These are phyloP conservation scores for Paraphoma chrysanthemicola DNA, from an alignment of 2,329 filamentous ascomycete genomes.

Conservation along the genomic window DNA sequence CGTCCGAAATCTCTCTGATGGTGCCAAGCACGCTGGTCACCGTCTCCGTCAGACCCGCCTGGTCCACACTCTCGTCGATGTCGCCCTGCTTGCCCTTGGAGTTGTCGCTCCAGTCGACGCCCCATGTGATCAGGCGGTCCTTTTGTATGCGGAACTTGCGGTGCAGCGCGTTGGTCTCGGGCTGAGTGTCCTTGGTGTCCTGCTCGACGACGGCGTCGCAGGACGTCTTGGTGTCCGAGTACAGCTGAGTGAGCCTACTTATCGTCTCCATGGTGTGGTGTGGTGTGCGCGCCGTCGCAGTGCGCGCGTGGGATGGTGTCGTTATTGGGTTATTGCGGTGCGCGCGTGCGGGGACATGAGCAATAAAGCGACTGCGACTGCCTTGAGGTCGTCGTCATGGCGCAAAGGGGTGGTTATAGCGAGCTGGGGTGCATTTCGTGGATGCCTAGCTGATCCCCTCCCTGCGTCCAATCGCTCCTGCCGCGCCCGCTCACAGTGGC, in stretches of 20 bases:
- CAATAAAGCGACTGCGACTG: constrained; percentile 30
- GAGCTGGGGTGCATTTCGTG: constrained; percentile 34
- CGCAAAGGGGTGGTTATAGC: constrained; percentile 23
- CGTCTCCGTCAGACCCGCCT: constrained; percentile 75
- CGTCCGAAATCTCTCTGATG: constrained; percentile 79
- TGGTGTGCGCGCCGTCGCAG: constrained; percentile 7
- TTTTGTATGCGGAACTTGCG: constrained; percentile 82
- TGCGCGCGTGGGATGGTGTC: constrained; percentile 3
- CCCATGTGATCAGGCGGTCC: constrained; percentile 80
- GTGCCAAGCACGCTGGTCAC: constrained; percentile 81
- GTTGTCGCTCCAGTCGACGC: constrained; percentile 80
- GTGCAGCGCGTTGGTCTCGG: constrained; percentile 74
- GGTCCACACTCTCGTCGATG: constrained; percentile 73
- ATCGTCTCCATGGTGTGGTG: constrained; percentile 43
- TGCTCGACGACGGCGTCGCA: constrained; percentile 73
- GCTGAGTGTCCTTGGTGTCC: constrained; percentile 64
- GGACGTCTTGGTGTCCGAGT: constrained; percentile 81
- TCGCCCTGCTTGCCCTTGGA: constrained; percentile 64
- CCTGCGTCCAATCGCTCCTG: constrained; percentile 12
- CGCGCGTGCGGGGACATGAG: constrained; percentile 21
- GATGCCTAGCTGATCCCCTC: constrained; percentile 35
- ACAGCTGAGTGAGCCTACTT: constrained; percentile 61
- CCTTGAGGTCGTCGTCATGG: constrained; percentile 41
- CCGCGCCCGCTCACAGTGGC: constrained; percentile 2
- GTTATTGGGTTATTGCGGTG: constrained; percentile 21